Conservation (phyloP, 306 rosid species). For the Malus fusca region DNA sequence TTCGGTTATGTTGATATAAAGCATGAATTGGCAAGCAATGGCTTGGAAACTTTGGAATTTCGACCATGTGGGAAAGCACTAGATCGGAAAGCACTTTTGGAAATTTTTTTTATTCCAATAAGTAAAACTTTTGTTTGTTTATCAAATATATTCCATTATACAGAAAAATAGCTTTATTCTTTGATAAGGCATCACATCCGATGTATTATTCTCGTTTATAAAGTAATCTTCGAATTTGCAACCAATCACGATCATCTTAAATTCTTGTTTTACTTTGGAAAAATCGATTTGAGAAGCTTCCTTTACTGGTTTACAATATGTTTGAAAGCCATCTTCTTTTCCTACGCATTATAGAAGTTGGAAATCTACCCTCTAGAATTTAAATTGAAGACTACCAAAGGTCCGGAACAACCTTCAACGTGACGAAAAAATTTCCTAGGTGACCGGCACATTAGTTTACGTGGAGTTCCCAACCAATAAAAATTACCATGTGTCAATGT, state of each 20-base stretch:
- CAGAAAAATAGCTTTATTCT: neutral
- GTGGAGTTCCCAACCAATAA: too few relatives aligned
- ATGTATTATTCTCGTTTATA: neutral
- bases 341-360: neutral
- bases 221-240: neutral
- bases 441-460: too few relatives aligned
- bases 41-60: neutral
- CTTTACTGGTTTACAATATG: neutral
- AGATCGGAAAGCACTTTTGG: neutral
- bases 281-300: neutral
- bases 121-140: neutral
- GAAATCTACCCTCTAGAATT: neutral
- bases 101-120: neutral
- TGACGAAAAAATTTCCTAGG: too few relatives aligned
- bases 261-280: neutral
- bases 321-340: neutral
- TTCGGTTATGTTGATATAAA: neutral
- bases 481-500: too few relatives aligned
- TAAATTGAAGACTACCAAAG: neutral
- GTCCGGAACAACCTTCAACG: neutral
- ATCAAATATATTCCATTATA: neutral
- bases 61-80: neutral
- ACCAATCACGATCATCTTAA: neutral
- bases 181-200: neutral
- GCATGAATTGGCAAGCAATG: neutral